phyloP scores from a whole-genome alignment of 495 filamentous ascomycete genomes.

The Aspergillus ellipticus region DNA sequence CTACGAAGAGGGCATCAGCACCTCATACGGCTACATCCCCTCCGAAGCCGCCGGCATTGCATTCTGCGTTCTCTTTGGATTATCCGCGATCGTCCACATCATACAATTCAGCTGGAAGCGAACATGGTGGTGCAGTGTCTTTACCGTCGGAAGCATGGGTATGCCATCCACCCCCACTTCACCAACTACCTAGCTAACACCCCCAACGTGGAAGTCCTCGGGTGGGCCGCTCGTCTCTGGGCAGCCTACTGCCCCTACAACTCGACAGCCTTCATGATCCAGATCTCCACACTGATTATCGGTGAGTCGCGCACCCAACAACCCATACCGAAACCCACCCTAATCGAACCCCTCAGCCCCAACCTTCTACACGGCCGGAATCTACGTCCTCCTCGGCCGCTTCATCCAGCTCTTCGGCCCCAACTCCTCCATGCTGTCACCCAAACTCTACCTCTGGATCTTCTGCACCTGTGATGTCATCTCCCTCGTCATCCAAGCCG shows the following conservation, averaged over 20 bases:
- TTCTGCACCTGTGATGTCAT: slow-evolving; percentile 53
- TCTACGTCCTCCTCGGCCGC: slow-evolving; percentile 56
- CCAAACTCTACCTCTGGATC: slow-evolving; percentile 50
- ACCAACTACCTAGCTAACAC: neutral
- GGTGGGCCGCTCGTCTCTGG: slow-evolving; percentile 57
- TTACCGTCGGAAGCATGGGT: slow-evolving; percentile 47
- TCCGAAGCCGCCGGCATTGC: slow-evolving; percentile 51
- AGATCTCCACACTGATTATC: slow-evolving; percentile 63
- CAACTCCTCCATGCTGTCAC: slow-evolving; percentile 39
- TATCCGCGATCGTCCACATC: slow-evolving; percentile 48
- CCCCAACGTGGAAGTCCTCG: slow-evolving; percentile 50
- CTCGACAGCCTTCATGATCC: slow-evolving; percentile 52
- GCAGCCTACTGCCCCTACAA: slow-evolving; percentile 55
- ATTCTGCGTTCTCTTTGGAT: slow-evolving; percentile 51
- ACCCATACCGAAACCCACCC: too few species aligned
- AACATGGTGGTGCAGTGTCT: slow-evolving; percentile 50
- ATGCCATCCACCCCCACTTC: slow-evolving; percentile 14
- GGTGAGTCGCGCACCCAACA: too few species aligned
- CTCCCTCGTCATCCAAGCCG: slow-evolving; percentile 54
- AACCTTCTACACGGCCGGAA: slow-evolving; percentile 55
- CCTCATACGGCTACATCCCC: slow-evolving; percentile 54
- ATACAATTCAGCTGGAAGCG: slow-evolving; percentile 47
- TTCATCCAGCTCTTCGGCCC: slow-evolving; percentile 51
- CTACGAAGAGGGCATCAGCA: slow-evolving; percentile 24
- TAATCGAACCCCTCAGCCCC: too few species aligned